Base-by-base conservation (phyloP, 257 asterid species). In the Jacaranda copaia region DNA sequence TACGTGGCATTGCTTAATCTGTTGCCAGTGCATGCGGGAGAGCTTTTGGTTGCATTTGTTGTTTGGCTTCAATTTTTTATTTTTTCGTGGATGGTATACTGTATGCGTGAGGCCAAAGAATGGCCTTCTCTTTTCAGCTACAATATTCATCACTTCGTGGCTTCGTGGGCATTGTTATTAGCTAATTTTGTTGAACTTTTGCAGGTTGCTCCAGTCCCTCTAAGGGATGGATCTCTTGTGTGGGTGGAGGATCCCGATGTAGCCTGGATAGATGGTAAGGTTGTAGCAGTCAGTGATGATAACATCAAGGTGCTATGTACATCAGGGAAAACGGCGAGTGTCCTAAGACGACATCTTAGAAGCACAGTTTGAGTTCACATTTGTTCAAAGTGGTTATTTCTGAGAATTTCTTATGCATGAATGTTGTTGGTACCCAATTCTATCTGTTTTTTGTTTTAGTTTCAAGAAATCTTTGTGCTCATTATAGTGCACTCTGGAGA, bases 221-320 rank as follows among this genome's bases (percentile, higher is more conserved):
- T 92, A 51, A 95, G 91, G 39, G 88, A 86, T 71, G 99, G 99
- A 74, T 91, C 98, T 64, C 91, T 89, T 85, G 97, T 96, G 77
- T 96, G 98, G 98, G 92, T 89, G 89, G 97, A 93, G 89, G 99
- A 96, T 91, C 88, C 92, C 20, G 91, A 84, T 61, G 88, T 35
- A 81, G 98, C 99, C 79, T 96, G 99, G 99, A 79, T 91, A 65
- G 99, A 96, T 78, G 99, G 99, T 59, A 98, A 93, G 79, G 90
- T 93, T 85, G 69, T 88, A 77, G 87, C 91, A 61, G 91, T 93
- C 87, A 89, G 83, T 25, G 97, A 93, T 74, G 87, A 88, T 63
- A 91, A 93, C 62, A 48, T 93, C 65, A 90, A 87, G 84, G 90
- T 96, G 65, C 93, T 83, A 53, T 89, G 95, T 80, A 87, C 96